Evolutionary conservation across 768 basidiomycete species (phyloP).

Genomic region (Mycena capillaripes): DNA sequence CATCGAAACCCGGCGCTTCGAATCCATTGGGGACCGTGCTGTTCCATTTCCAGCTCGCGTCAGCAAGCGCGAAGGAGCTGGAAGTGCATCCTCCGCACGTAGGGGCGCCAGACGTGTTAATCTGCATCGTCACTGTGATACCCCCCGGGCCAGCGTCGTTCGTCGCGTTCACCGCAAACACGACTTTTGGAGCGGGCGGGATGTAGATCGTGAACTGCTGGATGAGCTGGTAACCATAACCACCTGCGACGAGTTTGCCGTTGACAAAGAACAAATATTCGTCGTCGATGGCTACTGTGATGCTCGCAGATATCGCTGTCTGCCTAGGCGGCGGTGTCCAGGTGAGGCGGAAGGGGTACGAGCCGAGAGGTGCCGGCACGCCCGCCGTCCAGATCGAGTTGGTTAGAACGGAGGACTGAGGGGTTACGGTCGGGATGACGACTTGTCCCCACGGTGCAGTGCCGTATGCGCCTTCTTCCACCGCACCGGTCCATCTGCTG

Average conservation of each 20-base stretch:
- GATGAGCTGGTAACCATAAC: background rate
- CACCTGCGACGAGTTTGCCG: background rate
- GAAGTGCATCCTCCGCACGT: too few species aligned
- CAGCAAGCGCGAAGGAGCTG: too few species aligned
- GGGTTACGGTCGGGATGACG: background rate
- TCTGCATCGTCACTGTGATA: too few species aligned
- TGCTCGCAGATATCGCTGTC: background rate
- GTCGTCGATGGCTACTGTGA: slow-evolving; percentile 5
- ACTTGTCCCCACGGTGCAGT: background rate
- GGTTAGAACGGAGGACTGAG: background rate
- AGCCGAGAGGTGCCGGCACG: background rate
- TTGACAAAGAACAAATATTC: slow-evolving; percentile 8
- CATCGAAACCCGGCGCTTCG: too few species aligned
- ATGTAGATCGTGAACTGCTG: background rate
- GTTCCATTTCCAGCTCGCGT: too few species aligned
- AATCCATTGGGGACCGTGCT: too few species aligned
- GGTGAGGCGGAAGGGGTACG: background rate
- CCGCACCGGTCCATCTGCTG: background rate
- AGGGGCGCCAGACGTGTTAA: too few species aligned
- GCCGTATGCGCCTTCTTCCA: background rate
- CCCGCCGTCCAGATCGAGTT: background rate
- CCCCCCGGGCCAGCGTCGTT: too few species aligned
- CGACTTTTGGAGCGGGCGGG: too few species aligned
- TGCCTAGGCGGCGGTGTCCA: background rate
- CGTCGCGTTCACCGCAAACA: too few species aligned